Evolutionary conservation across 441 rosid genomes (phyloP), one percentile per base, ranked within the genome.

Genomic region (Flueggea neowawraea): DNA sequence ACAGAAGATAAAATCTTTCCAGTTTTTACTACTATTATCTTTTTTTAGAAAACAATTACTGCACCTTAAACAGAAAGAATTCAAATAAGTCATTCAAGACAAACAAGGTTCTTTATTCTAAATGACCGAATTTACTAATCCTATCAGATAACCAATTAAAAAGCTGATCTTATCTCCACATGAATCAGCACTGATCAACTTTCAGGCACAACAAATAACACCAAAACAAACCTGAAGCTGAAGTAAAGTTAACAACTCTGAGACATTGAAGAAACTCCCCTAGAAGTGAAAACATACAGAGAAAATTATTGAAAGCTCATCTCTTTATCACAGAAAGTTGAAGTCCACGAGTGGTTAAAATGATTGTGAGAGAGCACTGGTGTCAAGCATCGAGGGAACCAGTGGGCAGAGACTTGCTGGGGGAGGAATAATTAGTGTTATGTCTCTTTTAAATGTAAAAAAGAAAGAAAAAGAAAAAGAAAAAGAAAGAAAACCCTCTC

Each of bases 351-450:
- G 68, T 52, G 76, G n/a, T 22, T 62, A 62, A 63, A 74, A 82
- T 81, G 81, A 81, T 78, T 70, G 77, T 71, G 57, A 45, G 64
- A 65, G 56, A 77, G 78, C 73, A 69, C 65, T 33, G 66, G 68
- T 78, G 90, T 72, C 68, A 62, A 77, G 90, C 84, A 81, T 76
- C 77, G 70, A 78, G 88, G 90, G 83, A 83, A 78, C 88, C 83
- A 70, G 60, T 67, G 58, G 73, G 58, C 75, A 73, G 66, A 57
- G 53, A 51, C 72, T 69, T 57, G 70, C 71, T 50, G 57, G 57
- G 17, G 22, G 65, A 67, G 70, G 68, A 54, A 47, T 47, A 72
- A 76, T 60, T 52, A 54, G 31, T 61, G 69, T 33, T 47, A 10
- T 58, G 55, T 60, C 72, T 60, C 66, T 73, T 69, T 73, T 61